Base-by-base conservation (phyloP, 2,329 filamentous ascomycete species). In the Xylaria sp. region DNA sequence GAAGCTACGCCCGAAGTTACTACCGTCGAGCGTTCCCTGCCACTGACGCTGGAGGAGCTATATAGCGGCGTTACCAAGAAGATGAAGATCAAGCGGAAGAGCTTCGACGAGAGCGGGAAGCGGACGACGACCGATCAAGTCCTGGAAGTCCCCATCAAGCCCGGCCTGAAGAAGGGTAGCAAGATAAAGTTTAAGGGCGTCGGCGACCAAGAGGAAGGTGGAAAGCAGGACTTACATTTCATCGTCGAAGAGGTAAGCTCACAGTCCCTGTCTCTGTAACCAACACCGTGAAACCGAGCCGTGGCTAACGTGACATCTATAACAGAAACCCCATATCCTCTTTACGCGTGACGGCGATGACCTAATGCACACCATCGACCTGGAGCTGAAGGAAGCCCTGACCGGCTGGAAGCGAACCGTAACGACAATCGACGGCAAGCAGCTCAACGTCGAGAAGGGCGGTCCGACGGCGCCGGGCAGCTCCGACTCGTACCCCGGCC, bases 121-220 rank as follows among this genome's bases (percentile, higher is more conserved):
- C 86, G 92, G 64, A 90, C 85, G 40, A 89, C 88, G 2, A 90
- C 92, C 56, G 94, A 99, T 66, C 90, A 92, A 67, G 91, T 97
- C 17, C 78, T 99, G 24, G 92, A 96, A 69, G 93, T 97, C 48
- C 91, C 92, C 43, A 96, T 99, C 76, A 97, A 97, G 77, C 87
- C 91, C 5, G 94, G 94, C 54, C 77, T 97, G 74, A 97, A 97
- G 77, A 92, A 95, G 65, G 94, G 94, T 24, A 96, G 91, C 68
- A 99, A 97, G 81, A 96, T 99, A 74, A 97, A 97, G 76, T 99
- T 96, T 71, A 90, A 90, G 69, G 92, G 93, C 39, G 92, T 99
- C n/a, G 94, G 94, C 9, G 94, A 99, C 73, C 92, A 97, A 72
- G 92, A 96, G 57, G 94, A 97, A 69, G 94, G 94, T 39, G 93